Conservation (phyloP, 148 eudicot species). For the Persicaria maculosa region DNA sequence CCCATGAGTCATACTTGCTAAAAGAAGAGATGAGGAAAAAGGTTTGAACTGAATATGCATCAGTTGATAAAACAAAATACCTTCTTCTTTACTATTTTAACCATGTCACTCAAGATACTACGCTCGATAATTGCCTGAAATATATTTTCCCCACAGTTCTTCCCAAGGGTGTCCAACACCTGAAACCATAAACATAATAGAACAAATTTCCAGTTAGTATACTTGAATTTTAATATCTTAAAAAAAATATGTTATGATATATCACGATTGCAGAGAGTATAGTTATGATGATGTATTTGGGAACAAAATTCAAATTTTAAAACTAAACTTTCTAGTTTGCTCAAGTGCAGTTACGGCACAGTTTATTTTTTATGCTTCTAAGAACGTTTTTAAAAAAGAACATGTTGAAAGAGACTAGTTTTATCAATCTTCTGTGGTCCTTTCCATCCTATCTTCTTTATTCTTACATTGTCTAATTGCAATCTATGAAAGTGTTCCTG, state of each 20-base stretch:
- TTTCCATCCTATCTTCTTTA: neutral
- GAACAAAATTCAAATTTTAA: neutral
- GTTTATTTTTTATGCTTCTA: no score
- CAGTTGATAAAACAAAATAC: slow-evolving; percentile 18
- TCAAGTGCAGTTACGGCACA: neutral
- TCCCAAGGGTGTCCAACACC: slow-evolving; percentile 89
- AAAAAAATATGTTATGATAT: neutral
- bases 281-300: neutral
- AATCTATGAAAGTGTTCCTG: neutral
- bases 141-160: slow-evolving; percentile 80
- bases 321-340: neutral
- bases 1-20: slow-evolving; percentile 12
- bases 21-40: neutral
- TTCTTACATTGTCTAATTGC: neutral
- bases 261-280: neutral
- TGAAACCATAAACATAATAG: slow-evolving; percentile 15
- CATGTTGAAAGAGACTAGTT: neutral
- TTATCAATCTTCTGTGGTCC: neutral
- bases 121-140: slow-evolving; percentile 81
- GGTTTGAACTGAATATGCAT: neutral
- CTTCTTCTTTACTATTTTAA: slow-evolving; percentile 92
- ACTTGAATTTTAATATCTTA: neutral
- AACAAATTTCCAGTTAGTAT: neutral
- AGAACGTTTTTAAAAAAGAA: no score
- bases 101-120: slow-evolving; percentile 89